Base-by-base conservation (phyloP, 257 asterid genomes). In the Craterostigma plantagineum region DNA sequence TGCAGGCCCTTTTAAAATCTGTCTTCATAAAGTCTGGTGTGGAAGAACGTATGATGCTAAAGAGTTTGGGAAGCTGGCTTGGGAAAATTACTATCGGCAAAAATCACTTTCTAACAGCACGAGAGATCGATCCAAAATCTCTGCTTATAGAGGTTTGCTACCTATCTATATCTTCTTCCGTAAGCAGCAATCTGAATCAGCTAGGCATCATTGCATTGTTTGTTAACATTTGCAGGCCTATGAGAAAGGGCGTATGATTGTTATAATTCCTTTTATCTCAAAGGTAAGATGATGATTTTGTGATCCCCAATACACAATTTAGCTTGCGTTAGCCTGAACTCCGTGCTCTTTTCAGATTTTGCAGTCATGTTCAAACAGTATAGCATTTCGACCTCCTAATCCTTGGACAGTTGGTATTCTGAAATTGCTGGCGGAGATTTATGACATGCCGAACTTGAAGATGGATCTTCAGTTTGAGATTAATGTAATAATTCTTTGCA, bases 381-480 rank as follows among this genome's bases (percentile, higher is more conserved):
- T 23, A 2, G 99, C 91, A 33, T 90, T 79, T 74, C 94, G 67
- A 62, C 99, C 99, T 34, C 99, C 99, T 39, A 83, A 90, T 54
- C 99, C 99, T 4, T 83, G 99, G 99, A 90, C 99, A 47, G 83
- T 90, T 94, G 99, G 80, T 56, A 71, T 90, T 54, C 94, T 90
- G 57, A 92, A 75, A 54, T 65, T 90, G 63, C 83, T 90, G 43
- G 73, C 81, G 52, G 99, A 90, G 72, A 90, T 90, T 40, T 83
- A 83, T 57, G 91, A 83, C 23, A 79, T 83, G 96, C 96, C 96
- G 42, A 83, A 80, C 63, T 66, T 90, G 59, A 90, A 90, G 63
- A 83, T 90, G 95, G 84, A 90, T 69, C 91, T 90, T 44, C 83
- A 80, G 66, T 90, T 90, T 62, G 96, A 83, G 62, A 90, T 90